Evolutionary conservation across 2,329 filamentous ascomycete genomes (phyloP), one percentile per base, ranked within the genome.

Genomic region (Clonostachys solani): DNA sequence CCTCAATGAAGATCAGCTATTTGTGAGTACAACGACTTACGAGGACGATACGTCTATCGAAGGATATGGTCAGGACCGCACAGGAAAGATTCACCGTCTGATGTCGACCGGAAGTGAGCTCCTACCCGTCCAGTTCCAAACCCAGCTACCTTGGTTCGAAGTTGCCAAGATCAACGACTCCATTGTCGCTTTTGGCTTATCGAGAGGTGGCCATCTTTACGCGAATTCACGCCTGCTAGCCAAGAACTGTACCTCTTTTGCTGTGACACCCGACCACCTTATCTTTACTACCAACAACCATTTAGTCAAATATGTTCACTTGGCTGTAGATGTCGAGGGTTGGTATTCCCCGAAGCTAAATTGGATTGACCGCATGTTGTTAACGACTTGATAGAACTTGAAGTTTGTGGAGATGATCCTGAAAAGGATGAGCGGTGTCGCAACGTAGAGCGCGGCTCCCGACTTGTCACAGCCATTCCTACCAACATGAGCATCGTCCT

Each of bases 221-320:
- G 89, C 86, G 38, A 88, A 92, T 60, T 82, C 84, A 4, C 81
- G 78, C 15, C 72, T 87, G 6, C 71, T 96, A 41, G 81, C 85
- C 13, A 90, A 88, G 64, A 95, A 94, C 56, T 96, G 91, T 65
- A 97, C 92, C 0, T 99, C 94, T 0, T 97, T 96, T 57, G 64
- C 91, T 6, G 70, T 92, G 23, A 96, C 92, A 0, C 75, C 84
- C 0, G 81, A 83, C 17, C 92, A 97, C 70, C 74, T 99, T 13
- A 83, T 97, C 49, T 91, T 92, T 60, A 99, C 94, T 1, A 99
- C 94, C 1, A 91, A 86, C 50, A 91, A 91, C 53, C 92, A 97
- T 63, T 75, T 96, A 5, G 75, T 99, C 52, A 99, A 99, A 65
- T 96, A 96, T 65, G 85, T 96, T 13, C 92, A 99, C 64, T 69